These are phyloP conservation scores for Alloascoidea africana DNA, from an alignment of 805 yeast species.

Conservation along the genomic window DNA sequence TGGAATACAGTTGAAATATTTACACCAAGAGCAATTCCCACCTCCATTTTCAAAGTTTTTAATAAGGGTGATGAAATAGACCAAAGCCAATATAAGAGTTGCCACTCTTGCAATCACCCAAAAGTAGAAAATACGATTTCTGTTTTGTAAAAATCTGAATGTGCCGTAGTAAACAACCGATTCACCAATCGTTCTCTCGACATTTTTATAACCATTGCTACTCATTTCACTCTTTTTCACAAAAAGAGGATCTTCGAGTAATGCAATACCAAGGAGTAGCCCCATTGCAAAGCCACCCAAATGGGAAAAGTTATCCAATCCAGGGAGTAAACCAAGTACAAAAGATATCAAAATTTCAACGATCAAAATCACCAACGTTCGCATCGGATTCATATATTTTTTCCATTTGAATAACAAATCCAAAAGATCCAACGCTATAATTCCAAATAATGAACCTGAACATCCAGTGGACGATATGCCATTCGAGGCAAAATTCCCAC, in stretches of 20 bases:
- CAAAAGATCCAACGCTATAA: slow-evolving; percentile 45
- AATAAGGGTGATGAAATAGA: slow-evolving; percentile 34
- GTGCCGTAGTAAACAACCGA: slow-evolving; percentile 11
- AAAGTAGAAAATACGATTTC: slow-evolving; percentile 25
- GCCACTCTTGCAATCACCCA: slow-evolving; percentile 39
- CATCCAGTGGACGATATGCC: slow-evolving; percentile 61
- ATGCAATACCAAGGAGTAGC: slow-evolving; percentile 27
- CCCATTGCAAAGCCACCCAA: slow-evolving; percentile 66
- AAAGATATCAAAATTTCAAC: slow-evolving; percentile 42
- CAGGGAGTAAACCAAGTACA: slow-evolving; percentile 55
- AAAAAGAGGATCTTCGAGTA: slow-evolving; percentile 43
- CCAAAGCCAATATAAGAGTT: slow-evolving; percentile 27
- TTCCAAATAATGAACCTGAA: slow-evolving; percentile 56
- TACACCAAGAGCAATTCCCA: slow-evolving; percentile 54
- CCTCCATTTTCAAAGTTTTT: slow-evolving; percentile 34
- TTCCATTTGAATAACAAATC: slow-evolving; percentile 36
- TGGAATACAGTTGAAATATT: slow-evolving; percentile 55
- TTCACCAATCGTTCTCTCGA: slow-evolving; percentile 9
- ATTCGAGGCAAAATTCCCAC: slow-evolving; percentile 52
- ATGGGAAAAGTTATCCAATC: slow-evolving; percentile 61
- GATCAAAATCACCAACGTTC: slow-evolving; percentile 31
- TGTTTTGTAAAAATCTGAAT: slow-evolving; percentile 11
- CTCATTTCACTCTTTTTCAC: slow-evolving; percentile 9
- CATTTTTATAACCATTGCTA: slow-evolving; percentile 10
- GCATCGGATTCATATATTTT: slow-evolving; percentile 28